A percentile compares a stretch with the other conserved stretches of the same genome.
Conservation (phyloP, 2,329 filamentous ascomycete genomes). For the Talaromyces verruculosus region DNA sequence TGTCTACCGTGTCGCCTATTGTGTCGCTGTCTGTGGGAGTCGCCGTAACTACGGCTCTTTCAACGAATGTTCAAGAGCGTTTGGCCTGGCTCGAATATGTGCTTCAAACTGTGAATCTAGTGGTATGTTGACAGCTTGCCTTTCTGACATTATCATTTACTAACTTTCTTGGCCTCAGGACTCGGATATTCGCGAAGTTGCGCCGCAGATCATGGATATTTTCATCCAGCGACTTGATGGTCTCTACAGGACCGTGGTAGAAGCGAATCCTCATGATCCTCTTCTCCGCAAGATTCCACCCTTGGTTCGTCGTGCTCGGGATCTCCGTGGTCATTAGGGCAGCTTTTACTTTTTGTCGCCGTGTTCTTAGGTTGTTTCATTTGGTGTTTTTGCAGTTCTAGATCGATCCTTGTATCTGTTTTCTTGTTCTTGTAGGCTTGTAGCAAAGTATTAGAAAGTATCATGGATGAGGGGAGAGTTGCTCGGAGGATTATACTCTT, state of each 20-base stretch:
- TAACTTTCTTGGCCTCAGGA: constrained; percentile 39
- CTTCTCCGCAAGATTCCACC: constrained; percentile 53
- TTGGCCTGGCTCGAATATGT: constrained; percentile 60
- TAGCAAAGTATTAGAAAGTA: not conserved
- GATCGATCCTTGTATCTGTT: not conserved
- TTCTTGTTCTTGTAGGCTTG: not conserved
- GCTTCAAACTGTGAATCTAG: constrained; percentile 54
- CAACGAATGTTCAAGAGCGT: constrained; percentile 55
- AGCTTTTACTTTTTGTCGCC: no score
- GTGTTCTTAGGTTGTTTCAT: not conserved
- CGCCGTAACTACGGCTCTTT: constrained; percentile 59
- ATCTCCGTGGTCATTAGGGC: constrained; percentile 29
- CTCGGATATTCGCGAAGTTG: constrained; percentile 56
- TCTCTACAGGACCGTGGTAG: constrained; percentile 58
- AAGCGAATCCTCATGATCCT: constrained; percentile 53
- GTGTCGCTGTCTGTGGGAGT: constrained; percentile 62
- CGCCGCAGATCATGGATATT: constrained; percentile 61
- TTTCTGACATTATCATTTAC: not conserved
- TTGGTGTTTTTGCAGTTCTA: not conserved
- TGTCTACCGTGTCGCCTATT: constrained; percentile 56
- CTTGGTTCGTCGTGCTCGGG: constrained; percentile 46
- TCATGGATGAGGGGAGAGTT: not conserved
- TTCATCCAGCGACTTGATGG: constrained; percentile 57
- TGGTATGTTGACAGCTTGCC: constrained; percentile 40
- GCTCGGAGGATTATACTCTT: not conserved